phyloP scores from a whole-genome alignment of 2,329 filamentous ascomycete species.

The Fusarium mundagurra region DNA sequence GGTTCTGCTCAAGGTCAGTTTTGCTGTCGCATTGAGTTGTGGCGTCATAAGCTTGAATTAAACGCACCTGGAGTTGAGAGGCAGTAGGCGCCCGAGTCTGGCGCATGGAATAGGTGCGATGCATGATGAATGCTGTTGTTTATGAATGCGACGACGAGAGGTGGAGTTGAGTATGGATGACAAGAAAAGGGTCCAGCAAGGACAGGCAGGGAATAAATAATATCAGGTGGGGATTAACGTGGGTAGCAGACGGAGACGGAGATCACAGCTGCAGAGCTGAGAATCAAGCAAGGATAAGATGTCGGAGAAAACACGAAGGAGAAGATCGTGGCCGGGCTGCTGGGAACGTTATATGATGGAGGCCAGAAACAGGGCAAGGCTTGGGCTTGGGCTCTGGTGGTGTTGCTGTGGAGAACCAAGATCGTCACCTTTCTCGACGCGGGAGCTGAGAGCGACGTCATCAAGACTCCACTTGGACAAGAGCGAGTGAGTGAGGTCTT shows the following conservation, averaged over 20 bases:
- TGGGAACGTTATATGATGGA: constrained; percentile 43
- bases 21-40: background rate
- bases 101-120: constrained; percentile 99
- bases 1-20: constrained; percentile 69
- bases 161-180: constrained; percentile 32
- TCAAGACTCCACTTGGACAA: constrained; percentile 38
- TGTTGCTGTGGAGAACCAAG: constrained; percentile 45
- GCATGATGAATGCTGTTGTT: constrained; percentile 68
- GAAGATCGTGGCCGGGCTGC: constrained; percentile 34
- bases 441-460: constrained; percentile 42
- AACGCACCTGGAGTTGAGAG: constrained; percentile 71
- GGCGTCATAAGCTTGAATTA: background rate
- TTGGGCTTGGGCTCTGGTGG: constrained; percentile 21
- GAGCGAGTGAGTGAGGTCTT: constrained; percentile 17
- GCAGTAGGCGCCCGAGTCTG: constrained; percentile 95
- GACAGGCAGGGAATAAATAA: constrained; percentile 34
- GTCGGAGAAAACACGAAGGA: constrained; percentile 21
- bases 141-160: constrained; percentile 35
- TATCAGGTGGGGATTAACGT: constrained; percentile 32
- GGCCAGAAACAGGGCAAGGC: constrained; percentile 33
- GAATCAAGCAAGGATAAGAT: constrained; percentile 39
- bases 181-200: constrained; percentile 23
- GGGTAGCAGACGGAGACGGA: constrained; percentile 10
- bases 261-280: constrained; percentile 29
- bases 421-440: constrained; percentile 41